Percentiles rank a stretch among this genome's conserved stretches.
Conservation (phyloP, 2,329 filamentous ascomycete genomes). For the Metarhizium sp. region DNA sequence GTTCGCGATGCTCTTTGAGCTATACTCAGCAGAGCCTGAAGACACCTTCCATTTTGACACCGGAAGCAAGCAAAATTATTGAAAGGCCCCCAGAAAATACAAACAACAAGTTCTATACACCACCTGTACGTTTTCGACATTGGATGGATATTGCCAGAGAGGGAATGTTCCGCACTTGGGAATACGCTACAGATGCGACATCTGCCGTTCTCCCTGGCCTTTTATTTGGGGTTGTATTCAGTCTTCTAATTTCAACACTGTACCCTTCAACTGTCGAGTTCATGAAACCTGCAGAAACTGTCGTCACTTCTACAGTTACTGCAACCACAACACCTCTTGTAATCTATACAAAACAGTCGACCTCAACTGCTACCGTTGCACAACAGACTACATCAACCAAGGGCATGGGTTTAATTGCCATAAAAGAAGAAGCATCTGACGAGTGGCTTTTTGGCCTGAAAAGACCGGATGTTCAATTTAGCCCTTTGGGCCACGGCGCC, state of each 20-base stretch:
- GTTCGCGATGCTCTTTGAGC: slow-evolving; percentile 31
- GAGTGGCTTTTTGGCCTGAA: slow-evolving; percentile 26
- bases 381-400: slow-evolving; percentile 8
- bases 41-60: slow-evolving; percentile 31
- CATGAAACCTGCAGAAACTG: background rate
- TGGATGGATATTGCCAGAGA: background rate
- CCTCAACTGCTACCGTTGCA: slow-evolving; percentile 3
- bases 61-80: slow-evolving; percentile 22
- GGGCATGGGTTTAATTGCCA: slow-evolving; percentile 18
- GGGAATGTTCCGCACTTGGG: background rate
- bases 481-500: slow-evolving; percentile 32
- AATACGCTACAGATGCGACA: slow-evolving; percentile 4
- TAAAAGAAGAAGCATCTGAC: slow-evolving; percentile 18
- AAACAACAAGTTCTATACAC: slow-evolving; percentile 5
- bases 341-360: slow-evolving; percentile 7
- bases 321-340: slow-evolving; percentile 10
- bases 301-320: slow-evolving; percentile 12
- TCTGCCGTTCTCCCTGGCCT: slow-evolving; percentile 15
- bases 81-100: slow-evolving; percentile 7
- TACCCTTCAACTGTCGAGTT: slow-evolving; percentile 14
- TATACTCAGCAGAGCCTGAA: slow-evolving; percentile 40
- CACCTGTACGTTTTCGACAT: background rate
- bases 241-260: slow-evolving; percentile 17
- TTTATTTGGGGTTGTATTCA: slow-evolving; percentile 14
- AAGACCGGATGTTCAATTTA: slow-evolving; percentile 21